These are phyloP conservation scores for Dictyostelium brefeldianum DNA, from an alignment of 78 protist species.

Conservation along the genomic window DNA sequence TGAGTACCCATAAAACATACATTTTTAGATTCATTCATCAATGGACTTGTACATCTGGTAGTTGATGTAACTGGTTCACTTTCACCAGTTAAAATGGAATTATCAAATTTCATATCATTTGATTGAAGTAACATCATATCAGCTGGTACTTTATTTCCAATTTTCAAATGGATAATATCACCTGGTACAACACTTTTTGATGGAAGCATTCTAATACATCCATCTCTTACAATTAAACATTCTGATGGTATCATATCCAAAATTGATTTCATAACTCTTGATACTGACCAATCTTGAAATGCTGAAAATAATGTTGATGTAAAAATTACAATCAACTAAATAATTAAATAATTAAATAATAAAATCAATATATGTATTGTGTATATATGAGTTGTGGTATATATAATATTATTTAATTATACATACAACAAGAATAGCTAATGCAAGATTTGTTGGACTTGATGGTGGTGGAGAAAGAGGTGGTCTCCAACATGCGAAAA, in stretches of 20 bases:
- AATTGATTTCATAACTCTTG: slow-evolving; percentile 88
- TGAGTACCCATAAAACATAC: slow-evolving; percentile 81
- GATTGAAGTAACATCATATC: slow-evolving; percentile 88
- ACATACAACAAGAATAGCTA: slow-evolving; percentile 16
- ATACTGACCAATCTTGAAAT: slow-evolving; percentile 89
- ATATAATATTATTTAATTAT: too few relatives aligned
- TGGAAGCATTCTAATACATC: slow-evolving; percentile 62
- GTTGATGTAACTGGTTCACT: slow-evolving; percentile 58
- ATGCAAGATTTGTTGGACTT: not conserved
- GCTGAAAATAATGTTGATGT: slow-evolving; percentile 87
- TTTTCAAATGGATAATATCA: slow-evolving; percentile 85
- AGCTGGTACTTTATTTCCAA: slow-evolving; percentile 89
- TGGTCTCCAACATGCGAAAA: slow-evolving; percentile 77
- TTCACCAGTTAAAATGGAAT: slow-evolving; percentile 91
- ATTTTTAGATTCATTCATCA: slow-evolving; percentile 78
- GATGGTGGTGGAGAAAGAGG: slow-evolving; percentile 5
- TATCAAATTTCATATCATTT: slow-evolving; percentile 70
- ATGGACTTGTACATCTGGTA: slow-evolving; percentile 61
- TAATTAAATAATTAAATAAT: too few relatives aligned
- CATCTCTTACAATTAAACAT: slow-evolving; percentile 80
- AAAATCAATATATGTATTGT: too few relatives aligned
- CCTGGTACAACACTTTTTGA: slow-evolving; percentile 89
- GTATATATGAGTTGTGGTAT: too few relatives aligned
- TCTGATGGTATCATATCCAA: slow-evolving; percentile 79
- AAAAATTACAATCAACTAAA: slow-evolving; percentile 46